These are phyloP conservation scores for Pisolithus orientalis DNA, from an alignment of 768 basidiomycete species.

Conservation along the genomic window DNA sequence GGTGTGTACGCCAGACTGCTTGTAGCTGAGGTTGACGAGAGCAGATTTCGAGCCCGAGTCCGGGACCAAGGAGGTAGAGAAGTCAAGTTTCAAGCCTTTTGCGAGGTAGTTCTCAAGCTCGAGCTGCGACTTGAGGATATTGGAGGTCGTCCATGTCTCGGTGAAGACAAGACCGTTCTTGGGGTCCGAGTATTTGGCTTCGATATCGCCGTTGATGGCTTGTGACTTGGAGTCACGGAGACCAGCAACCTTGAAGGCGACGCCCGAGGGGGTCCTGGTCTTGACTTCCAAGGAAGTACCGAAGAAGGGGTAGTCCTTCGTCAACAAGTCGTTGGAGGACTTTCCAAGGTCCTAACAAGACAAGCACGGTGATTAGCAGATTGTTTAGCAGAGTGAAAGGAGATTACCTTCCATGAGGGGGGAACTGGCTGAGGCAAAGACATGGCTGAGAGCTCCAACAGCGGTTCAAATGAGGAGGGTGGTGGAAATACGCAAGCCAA, in stretches of 20 bases:
- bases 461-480: constrained; percentile 8
- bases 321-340: constrained; percentile 91
- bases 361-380: background rate
- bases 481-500: constrained; percentile 1
- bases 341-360: constrained; percentile 81
- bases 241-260: constrained; percentile 92
- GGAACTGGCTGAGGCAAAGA: constrained; percentile 94
- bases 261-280: constrained; percentile 82
- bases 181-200: constrained; percentile 90
- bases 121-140: constrained; percentile 84
- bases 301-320: constrained; percentile 85
- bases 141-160: constrained; percentile 92
- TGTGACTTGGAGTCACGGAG: constrained; percentile 67
- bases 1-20: constrained; percentile 93
- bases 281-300: constrained; percentile 76
- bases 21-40: constrained; percentile 79
- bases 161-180: constrained; percentile 93
- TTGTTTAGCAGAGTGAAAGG: background rate
- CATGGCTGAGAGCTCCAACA: constrained; percentile 44
- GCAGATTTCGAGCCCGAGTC: constrained; percentile 85
- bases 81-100: constrained; percentile 94
- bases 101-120: constrained; percentile 98
- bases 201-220: constrained; percentile 83
- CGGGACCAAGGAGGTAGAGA: constrained; percentile 76
- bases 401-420: constrained; percentile 86